A percentile compares a stretch with the other conserved stretches of the same genome.
These are phyloP conservation scores for Lophium mytilinum DNA, from an alignment of 495 filamentous ascomycete species.

Conservation along the genomic window DNA sequence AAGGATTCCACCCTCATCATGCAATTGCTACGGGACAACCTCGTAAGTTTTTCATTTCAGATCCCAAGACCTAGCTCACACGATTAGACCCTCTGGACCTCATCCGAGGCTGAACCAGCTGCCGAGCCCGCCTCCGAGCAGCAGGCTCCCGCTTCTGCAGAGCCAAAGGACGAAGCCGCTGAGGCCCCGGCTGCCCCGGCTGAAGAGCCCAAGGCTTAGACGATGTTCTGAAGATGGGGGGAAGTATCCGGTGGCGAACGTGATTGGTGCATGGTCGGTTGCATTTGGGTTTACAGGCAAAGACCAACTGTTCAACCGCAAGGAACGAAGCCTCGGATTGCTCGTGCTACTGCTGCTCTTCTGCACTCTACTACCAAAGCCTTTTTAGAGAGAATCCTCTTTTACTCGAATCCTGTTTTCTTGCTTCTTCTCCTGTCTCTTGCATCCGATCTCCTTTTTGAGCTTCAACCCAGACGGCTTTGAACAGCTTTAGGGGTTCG, in stretches of 20 bases:
- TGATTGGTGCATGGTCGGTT: slow-evolving; percentile 24
- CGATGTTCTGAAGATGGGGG: not conserved
- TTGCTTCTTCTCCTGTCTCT: too few species aligned
- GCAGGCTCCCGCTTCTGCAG: slow-evolving; percentile 5
- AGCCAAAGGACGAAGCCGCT: slow-evolving; percentile 6
- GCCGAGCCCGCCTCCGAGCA: slow-evolving; percentile 34
- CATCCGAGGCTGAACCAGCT: slow-evolving; percentile 85
- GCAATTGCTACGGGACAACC: slow-evolving; percentile 97
- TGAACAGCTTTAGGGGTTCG: too few species aligned
- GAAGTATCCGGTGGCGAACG: slow-evolving; percentile 10
- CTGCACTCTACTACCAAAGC: too few species aligned
- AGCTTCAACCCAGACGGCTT: too few species aligned
- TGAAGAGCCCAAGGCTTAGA: slow-evolving; percentile 28
- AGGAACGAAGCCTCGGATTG: not conserved
- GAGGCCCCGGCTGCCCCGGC: slow-evolving; percentile 18
- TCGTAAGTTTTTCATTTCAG: slow-evolving; percentile 52
- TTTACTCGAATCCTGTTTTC: too few species aligned
- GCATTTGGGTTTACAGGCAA: slow-evolving; percentile 22
- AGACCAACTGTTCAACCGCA: slow-evolving; percentile 17
- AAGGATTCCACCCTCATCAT: slow-evolving; percentile 99
- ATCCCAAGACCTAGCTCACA: slow-evolving; percentile 2
- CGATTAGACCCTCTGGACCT: slow-evolving; percentile 93
- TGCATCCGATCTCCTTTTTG: too few species aligned
- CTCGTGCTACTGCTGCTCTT: too few species aligned
- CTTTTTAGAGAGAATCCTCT: too few species aligned